Evolutionary conservation across 108 stramenopile genomes (phyloP), one percentile per base, ranked within the genome.

Genomic region (Fistulifera pelliculosa): DNA sequence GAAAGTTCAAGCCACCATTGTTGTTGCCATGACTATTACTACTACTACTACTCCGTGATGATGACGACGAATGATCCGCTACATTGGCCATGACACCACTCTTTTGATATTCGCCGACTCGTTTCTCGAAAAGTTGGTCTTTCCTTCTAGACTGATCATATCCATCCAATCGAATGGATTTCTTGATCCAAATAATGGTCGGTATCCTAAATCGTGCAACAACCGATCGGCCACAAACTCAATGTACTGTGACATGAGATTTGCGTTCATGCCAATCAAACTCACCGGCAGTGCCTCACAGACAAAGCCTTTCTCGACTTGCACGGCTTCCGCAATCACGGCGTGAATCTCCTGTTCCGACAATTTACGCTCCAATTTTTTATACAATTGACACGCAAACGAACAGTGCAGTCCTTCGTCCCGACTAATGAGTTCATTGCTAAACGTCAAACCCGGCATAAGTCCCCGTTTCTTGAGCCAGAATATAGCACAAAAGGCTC

Each of bases 121-220:
- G 62, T 71, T 98, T 98, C 65, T 98, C 97, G 70, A 98, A 98
- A 98, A 98, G 77, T 98, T 98, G 8, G 97, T 98, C 69, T 98
- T 98, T 23, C 97, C 97, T 77, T 88, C 80, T 31, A 95, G 64
- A 53, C 85, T 87, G 40, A 93, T 93, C 81, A 92, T 81, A 31
- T 93, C 92, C 94, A 96, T 93, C 90, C 88, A 94, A 56, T 90
- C 93, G 55, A 94, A 94, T 27, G 93, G 93, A 61, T 94, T 94
- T 64, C 86, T 84, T 58, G 77, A 77, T 8, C 81, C 76, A 70
- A 76, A 92, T 19, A 85, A 58, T 26, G 80, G 75, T 50, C 71
- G 70, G 61, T 80, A 83, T 25, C 92, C 92, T 54, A 94, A 68
- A 40, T 85, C 81, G 23, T 51, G 56, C 38, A 90, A 49, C 56